Evolutionary conservation across 106 monocot species (phyloP).

Genomic region (Xerophyta viscosa): DNA sequence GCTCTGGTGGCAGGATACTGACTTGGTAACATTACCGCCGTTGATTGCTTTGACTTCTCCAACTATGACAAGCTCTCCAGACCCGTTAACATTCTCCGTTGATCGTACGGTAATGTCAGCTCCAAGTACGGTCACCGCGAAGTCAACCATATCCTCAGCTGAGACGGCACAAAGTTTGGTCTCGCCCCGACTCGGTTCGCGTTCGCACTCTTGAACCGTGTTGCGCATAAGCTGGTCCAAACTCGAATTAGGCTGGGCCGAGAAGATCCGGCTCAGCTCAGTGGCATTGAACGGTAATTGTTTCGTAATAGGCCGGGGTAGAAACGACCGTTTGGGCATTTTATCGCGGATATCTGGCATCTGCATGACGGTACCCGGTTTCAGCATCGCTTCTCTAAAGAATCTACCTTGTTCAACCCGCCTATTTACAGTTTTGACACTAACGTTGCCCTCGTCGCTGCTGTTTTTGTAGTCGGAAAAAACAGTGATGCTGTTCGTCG

Average conservation of each 20-base stretch:
- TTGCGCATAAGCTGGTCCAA: constrained; percentile 46
- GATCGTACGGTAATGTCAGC: constrained; percentile 42
- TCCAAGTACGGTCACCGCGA: constrained; percentile 57
- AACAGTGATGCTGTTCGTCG: constrained; percentile 28
- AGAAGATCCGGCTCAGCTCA: constrained; percentile 31
- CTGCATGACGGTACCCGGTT: constrained; percentile 39
- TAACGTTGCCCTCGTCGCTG: constrained; percentile 13
- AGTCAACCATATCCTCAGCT: constrained; percentile 82
- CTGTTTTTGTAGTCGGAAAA: constrained; percentile 32
- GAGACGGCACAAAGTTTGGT: constrained; percentile 74
- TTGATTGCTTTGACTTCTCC: constrained; percentile 53
- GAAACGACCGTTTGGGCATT: constrained; percentile 60
- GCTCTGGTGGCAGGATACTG: constrained; percentile 95
- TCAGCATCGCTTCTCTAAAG: constrained; percentile 58
- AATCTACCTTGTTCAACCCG: constrained; percentile 91
- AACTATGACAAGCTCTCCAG: constrained; percentile 24
- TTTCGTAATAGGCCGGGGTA: constrained; percentile 57
- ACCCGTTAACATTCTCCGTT: constrained; percentile 41
- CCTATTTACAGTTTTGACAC: constrained; percentile 7
- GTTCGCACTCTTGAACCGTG: constrained; percentile 63
- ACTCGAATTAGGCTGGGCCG: constrained; percentile 23
- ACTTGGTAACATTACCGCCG: constrained; percentile 54
- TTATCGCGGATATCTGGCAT: constrained; percentile 76
- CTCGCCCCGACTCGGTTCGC: constrained; percentile 73
- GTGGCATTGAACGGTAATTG: constrained; percentile 44